Evolutionary conservation across 2,329 filamentous ascomycete genomes (phyloP).

Genomic region (Diaporthe humulicola): DNA sequence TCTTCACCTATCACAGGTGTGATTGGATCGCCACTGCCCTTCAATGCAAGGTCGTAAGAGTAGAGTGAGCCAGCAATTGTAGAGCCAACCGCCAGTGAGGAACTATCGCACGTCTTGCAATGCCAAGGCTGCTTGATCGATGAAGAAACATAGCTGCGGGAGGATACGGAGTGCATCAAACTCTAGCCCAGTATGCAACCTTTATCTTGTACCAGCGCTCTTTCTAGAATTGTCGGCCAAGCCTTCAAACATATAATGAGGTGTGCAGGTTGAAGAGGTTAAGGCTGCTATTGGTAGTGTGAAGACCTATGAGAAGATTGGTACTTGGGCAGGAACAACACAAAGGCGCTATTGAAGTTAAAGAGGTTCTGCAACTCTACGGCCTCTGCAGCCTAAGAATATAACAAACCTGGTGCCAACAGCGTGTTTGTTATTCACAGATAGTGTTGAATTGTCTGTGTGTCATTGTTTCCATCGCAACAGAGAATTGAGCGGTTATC

Average conservation of each 20-base stretch:
- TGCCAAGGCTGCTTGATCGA: background rate
- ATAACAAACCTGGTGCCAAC: background rate
- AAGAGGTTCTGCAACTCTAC: too few species aligned
- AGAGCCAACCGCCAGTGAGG: background rate
- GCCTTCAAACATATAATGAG: too few species aligned
- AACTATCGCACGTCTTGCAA: background rate
- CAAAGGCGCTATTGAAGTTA: too few species aligned
- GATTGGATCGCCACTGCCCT: background rate
- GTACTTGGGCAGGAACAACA: too few species aligned
- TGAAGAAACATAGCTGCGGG: background rate
- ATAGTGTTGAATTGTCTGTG: background rate
- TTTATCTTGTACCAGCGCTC: too few species aligned
- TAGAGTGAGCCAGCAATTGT: background rate
- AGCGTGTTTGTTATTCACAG: background rate
- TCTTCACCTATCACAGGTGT: background rate
- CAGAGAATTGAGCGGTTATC: background rate
- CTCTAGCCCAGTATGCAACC: too few species aligned
- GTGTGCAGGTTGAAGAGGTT: too few species aligned
- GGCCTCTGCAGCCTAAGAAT: too few species aligned
- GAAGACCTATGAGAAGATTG: too few species aligned
- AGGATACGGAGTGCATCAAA: too few species aligned
- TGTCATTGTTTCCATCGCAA: background rate
- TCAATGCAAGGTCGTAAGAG: background rate
- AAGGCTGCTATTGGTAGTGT: too few species aligned
- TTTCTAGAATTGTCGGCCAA: too few species aligned